A percentile compares a stretch with the other conserved stretches of the same genome.
Evolutionary conservation across 2,329 filamentous ascomycete genomes (phyloP).

Genomic region (Cadophora sp.): DNA sequence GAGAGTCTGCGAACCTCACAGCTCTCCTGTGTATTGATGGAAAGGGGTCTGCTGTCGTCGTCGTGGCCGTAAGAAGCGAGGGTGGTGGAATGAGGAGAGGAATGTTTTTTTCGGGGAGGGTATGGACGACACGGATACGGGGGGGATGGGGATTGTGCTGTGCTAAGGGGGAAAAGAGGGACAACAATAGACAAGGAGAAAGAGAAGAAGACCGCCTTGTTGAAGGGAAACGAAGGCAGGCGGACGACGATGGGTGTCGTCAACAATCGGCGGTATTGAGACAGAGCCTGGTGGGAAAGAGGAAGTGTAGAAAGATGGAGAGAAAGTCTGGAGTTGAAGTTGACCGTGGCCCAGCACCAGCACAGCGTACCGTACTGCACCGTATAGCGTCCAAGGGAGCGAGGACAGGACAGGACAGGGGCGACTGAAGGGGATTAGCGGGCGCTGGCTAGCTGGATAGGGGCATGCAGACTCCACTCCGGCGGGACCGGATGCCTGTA

Average conservation of each 20-base stretch:
- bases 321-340: conserved; percentile 13
- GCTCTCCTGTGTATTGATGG: conserved; percentile 24
- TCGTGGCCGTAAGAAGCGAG: conserved; percentile 32
- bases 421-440: background rate
- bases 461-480: conserved; percentile 2
- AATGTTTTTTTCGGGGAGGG: conserved; percentile 26
- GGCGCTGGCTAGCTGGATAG: conserved; percentile 6
- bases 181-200: conserved; percentile 29
- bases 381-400: conserved; percentile 3
- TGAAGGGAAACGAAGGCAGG: conserved; percentile 17
- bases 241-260: conserved; percentile 24
- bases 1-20: conserved; percentile 34
- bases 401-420: conserved; percentile 19
- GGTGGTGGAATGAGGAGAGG: conserved; percentile 33
- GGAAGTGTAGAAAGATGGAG: conserved; percentile 23
- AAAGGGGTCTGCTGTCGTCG: conserved; percentile 19
- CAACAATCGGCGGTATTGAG: conserved; percentile 27
- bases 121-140: conserved; percentile 17
- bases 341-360: background rate
- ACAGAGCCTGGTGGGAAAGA: conserved; percentile 21
- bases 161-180: conserved; percentile 30
- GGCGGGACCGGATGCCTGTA: background rate
- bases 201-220: conserved; percentile 21
- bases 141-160: background rate
- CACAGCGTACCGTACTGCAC: background rate